Evolutionary conservation across 1,284 basidiomycete genomes (phyloP), one percentile per base, ranked within the genome.

Genomic region (Apiotrichum gamsii): DNA sequence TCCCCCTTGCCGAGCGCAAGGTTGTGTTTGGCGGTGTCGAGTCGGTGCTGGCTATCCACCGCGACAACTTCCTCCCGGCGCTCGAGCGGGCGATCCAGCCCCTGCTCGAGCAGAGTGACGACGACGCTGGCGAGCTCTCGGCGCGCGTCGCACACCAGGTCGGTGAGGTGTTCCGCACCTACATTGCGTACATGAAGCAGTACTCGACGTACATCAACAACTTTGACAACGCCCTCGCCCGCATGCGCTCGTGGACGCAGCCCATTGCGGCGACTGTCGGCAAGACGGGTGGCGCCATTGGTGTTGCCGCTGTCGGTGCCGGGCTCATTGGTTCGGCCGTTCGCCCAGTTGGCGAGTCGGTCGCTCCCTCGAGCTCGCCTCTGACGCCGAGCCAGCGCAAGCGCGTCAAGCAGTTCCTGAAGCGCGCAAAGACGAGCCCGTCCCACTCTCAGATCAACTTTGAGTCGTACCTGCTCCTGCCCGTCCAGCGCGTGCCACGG

Each of bases 191-290:
- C 76, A 89, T 96, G 87, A 89, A 80, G 74, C 90, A 96, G 84
- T 96, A 96, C 72, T 91, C 89, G 39, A 87, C 85, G 32, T 96
- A 94, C 69, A 94, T 94, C 77, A 95, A 93, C 72, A 90, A 93
- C 68, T 94, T 94, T 69, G 90, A 95, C 69, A 88, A 85, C 63
- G 86, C 90, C 3, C 80, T 91, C 14, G 81, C 87, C 54, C 82
- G 90, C 41, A 82, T 95, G 62, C 85, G 84, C 67, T 78, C 81
- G 46, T 96, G 91, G 91, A 78, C 81, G 18, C n/a, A 25, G 8
- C 34, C 21, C 6, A 24, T 18, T 3, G 36, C 43, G 5, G n/a
- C 11, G n/a, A 28, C 25, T 6, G 11, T 32, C 9, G 29, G 13
- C 2, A 20, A 30, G 16, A 38, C n/a, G n/a, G 36, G 38, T 5